Evolutionary conservation across 2,329 filamentous ascomycete species (phyloP).

Genomic region (Scytalidium lignicola): DNA sequence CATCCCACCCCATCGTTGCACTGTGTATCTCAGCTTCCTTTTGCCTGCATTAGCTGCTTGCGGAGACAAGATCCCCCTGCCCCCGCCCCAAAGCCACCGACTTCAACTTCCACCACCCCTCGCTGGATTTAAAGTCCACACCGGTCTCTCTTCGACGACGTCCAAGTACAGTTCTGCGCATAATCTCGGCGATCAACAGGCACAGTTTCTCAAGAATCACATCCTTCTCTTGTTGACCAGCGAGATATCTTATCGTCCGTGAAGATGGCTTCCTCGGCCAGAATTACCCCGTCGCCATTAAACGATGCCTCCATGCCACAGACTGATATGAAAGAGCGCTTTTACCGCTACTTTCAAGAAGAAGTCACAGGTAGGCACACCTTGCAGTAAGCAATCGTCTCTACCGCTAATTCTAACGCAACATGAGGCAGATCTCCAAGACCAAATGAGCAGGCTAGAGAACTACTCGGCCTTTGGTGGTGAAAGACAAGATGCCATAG

Average conservation of each 20-base stretch:
- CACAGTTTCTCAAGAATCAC: neutral
- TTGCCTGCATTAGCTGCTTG: neutral
- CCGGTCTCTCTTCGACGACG: neutral
- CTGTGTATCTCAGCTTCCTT: no score
- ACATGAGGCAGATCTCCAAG: slow-evolving; percentile 58
- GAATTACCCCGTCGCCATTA: slow-evolving; percentile 14
- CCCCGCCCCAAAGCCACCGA: neutral
- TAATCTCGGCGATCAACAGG: neutral
- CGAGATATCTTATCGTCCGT: no score
- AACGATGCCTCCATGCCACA: slow-evolving; percentile 10
- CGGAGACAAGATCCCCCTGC: neutral
- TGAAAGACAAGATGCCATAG: slow-evolving; percentile 75
- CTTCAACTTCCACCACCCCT: neutral
- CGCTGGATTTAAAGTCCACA: neutral
- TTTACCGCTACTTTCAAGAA: slow-evolving; percentile 78
- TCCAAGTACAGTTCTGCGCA: neutral
- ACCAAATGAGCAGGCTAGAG: slow-evolving; percentile 66
- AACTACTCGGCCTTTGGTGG: slow-evolving; percentile 59
- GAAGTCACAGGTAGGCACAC: slow-evolving; percentile 58
- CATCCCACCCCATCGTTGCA: no score
- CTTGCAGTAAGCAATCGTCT: no score
- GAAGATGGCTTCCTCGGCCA: slow-evolving; percentile 6
- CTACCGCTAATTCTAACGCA: slow-evolving; percentile 5
- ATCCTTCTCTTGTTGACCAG: no score
- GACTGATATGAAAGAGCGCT: slow-evolving; percentile 63